phyloP scores from a whole-genome alignment of 805 yeast species.

The Myxozyma neotropica region DNA sequence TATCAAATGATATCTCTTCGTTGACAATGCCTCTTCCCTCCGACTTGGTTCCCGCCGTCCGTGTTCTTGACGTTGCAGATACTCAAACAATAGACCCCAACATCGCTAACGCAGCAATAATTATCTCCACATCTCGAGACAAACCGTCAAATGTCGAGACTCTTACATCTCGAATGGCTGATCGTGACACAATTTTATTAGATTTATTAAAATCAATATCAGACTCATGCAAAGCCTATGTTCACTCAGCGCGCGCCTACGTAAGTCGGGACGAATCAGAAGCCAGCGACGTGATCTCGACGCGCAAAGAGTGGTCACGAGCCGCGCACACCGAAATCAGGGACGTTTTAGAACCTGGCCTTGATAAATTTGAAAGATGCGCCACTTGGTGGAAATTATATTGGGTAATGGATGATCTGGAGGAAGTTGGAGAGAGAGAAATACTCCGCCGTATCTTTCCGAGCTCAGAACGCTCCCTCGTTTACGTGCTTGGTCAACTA shows the following conservation, averaged over 20 bases:
- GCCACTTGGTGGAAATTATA: constrained; percentile 46
- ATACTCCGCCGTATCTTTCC: constrained; percentile 39
- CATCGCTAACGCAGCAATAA: constrained; percentile 2
- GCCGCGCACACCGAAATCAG: constrained; percentile 47
- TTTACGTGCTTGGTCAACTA: constrained; percentile 42
- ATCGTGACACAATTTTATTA: constrained; percentile 12
- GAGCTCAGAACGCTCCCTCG: constrained; percentile 36
- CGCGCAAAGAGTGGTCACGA: constrained; percentile 40
- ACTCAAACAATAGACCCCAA: neutral
- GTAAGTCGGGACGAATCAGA: constrained; percentile 2
- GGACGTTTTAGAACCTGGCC: constrained; percentile 37
- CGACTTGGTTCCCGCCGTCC: constrained; percentile 21
- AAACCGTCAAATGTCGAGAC: constrained; percentile 10
- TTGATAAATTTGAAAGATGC: constrained; percentile 31
- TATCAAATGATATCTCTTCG: constrained; percentile 12
- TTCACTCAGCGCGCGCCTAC: constrained; percentile 26
- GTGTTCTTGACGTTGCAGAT: constrained; percentile 22
- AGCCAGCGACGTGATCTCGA: constrained; percentile 1
- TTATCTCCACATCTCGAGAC: constrained; percentile 14
- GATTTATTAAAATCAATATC: constrained; percentile 36
- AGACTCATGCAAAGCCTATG: constrained; percentile 39
- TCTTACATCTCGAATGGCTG: constrained; percentile 9
- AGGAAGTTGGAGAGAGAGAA: constrained; percentile 26
- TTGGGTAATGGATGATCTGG: constrained; percentile 44
- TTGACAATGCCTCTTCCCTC: constrained; percentile 15